A percentile compares a stretch with the other conserved stretches of the same genome.
Conservation (phyloP, 345 rosid genomes). For the Balakata baccata region DNA sequence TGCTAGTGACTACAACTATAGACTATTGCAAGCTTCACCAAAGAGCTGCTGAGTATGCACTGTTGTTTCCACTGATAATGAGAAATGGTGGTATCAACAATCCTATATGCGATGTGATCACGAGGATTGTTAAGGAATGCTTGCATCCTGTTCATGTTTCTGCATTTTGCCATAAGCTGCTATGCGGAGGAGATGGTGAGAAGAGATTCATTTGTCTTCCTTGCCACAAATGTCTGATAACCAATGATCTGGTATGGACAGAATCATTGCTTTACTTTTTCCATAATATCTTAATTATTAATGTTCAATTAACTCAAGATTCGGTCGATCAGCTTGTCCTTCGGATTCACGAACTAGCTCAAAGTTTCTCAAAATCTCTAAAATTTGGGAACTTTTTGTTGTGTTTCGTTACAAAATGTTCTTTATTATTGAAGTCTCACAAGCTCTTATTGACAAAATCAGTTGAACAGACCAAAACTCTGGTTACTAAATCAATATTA, state of each 20-base stretch:
- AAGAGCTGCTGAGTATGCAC: constrained; percentile 57
- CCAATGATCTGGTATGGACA: constrained; percentile 61
- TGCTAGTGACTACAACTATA: constrained; percentile 45
- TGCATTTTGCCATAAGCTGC: constrained; percentile 63
- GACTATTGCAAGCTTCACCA: constrained; percentile 69
- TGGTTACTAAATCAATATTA: constrained; percentile 59
- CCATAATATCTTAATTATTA: constrained; percentile 53
- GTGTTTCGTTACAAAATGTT: constrained; percentile 52
- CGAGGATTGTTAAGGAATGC: constrained; percentile 64
- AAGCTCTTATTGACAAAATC: constrained; percentile 49
- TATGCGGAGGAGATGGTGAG: constrained; percentile 47
- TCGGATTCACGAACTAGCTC: constrained; percentile 33
- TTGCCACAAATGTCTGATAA: constrained; percentile 50
- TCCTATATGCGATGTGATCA: constrained; percentile 48
- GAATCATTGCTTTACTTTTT: constrained; percentile 57
- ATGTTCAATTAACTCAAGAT: constrained; percentile 55
- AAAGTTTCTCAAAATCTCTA: constrained; percentile 48
- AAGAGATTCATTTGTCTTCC: constrained; percentile 48
- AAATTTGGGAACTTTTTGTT: constrained; percentile 71
- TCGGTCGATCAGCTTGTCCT: constrained; percentile 53
- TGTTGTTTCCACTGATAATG: constrained; percentile 51
- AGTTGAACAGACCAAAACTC: constrained; percentile 55
- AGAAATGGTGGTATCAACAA: constrained; percentile 59
- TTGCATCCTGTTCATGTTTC: constrained; percentile 73
- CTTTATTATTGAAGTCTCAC: constrained; percentile 41